Evolutionary conservation across 257 asterid genomes (phyloP), one percentile per base, ranked within the genome.

Genomic region (Thymus mandschuricus): DNA sequence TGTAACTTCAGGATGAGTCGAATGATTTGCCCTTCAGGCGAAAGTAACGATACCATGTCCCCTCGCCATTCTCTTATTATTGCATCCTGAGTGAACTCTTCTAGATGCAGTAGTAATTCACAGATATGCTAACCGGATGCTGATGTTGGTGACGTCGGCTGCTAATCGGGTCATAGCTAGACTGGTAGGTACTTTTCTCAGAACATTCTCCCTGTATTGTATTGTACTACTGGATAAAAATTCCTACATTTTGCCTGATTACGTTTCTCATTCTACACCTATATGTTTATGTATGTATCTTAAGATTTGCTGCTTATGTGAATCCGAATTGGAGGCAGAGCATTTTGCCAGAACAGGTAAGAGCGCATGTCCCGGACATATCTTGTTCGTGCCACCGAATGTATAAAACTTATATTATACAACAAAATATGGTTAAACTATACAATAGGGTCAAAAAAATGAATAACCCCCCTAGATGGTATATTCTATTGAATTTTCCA

Each of bases 371-470:
- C 1, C 6, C 10, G 61, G 8, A 13, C 8, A 28, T 29, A 9
- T 43, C 6, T 34, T 55, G 15, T 7, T 55, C 60, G 40, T 56
- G 13, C 38, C 60, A 52, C 6, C 6, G 44, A 38, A 3, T 38
- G 3, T 38, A 6, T 6, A 38, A 38, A 38, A 21, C 21, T 21
- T 30, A 64, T n/a, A 40, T 64, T 43, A 60, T 9, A 40, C 28
- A 60, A 72, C 70, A 54, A 70, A 66, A 40, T 56, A 66, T 31
- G 57, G 31, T 76, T 49, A 56, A 21, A 54, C 63, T 76, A 70
- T 62, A 71, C 78, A 78, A 44, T 29, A 8, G 70, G 74, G 40
- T 48, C 58, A 30, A 48, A 78, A 71, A 76, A 57, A 66, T 70
- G 68, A 67, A 76, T 63, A 69, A 52, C 6, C 40, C 66, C 69